These are phyloP conservation scores for Aristolochia fimbriata DNA, from an alignment of 164 flowering plant genomes.

Conservation along the genomic window DNA sequence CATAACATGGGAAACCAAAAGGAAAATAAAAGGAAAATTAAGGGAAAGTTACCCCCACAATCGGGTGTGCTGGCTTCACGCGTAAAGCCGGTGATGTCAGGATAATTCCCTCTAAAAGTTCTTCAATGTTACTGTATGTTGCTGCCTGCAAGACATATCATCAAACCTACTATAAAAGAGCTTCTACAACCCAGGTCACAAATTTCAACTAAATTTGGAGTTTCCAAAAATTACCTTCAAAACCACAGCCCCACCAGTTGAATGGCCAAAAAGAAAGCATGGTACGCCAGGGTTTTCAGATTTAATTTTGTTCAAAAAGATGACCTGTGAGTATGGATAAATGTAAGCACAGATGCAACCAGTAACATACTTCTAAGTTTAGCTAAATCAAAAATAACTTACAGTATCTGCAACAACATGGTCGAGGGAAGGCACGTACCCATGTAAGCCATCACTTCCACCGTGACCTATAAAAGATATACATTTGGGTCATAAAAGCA, in stretches of 20 bases:
- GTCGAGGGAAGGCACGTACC: slow-evolving; percentile 96
- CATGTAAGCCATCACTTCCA: slow-evolving; percentile 98
- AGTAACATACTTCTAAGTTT: background rate
- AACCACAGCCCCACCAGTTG: slow-evolving; percentile 98
- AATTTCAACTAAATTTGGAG: background rate
- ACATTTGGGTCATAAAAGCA: no score
- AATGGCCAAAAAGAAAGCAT: slow-evolving; percentile 94
- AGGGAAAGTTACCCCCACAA: slow-evolving; percentile 77
- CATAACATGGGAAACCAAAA: background rate
- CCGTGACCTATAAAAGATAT: slow-evolving; percentile 65
- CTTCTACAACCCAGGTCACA: background rate
- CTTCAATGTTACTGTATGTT: slow-evolving; percentile 51
- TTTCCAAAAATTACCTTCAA: slow-evolving; percentile 49
- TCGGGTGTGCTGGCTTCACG: slow-evolving; percentile 93
- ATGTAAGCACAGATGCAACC: background rate
- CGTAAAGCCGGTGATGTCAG: slow-evolving; percentile 95
- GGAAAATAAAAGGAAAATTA: no score
- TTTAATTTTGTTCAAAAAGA: slow-evolving; percentile 71
- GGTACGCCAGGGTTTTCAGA: slow-evolving; percentile 77
- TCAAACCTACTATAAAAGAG: background rate
- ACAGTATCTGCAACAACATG: slow-evolving; percentile 94
- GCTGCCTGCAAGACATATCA: slow-evolving; percentile 54
- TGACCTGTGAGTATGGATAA: slow-evolving; percentile 34
- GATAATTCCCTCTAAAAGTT: slow-evolving; percentile 76
- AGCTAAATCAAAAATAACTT: slow-evolving; percentile 24